Percentiles rank a stretch among this genome's conserved stretches.
These are phyloP conservation scores for Taphrina confusa DNA, from an alignment of 1,139 yeast species.

Conservation along the genomic window DNA sequence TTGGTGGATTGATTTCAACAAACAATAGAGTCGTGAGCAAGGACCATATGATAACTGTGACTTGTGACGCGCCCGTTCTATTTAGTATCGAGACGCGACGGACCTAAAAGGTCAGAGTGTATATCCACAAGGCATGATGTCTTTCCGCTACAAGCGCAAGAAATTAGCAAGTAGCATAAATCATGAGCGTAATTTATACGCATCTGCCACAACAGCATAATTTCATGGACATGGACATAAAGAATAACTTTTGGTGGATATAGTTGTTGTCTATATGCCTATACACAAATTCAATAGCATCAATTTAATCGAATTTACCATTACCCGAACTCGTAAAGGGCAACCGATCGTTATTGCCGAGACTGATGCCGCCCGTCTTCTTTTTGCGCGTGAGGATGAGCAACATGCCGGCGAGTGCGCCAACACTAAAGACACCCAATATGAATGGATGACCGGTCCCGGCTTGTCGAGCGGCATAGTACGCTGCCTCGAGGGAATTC, in stretches of 20 bases:
- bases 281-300: background rate
- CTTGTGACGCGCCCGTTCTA: constrained; percentile 18
- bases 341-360: constrained; percentile 1
- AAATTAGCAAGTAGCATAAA: too few species aligned
- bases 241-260: background rate
- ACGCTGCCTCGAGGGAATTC: constrained; percentile 36
- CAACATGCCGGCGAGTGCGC: constrained; percentile 7
- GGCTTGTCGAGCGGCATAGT: constrained; percentile 29
- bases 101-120: too few species aligned
- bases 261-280: background rate
- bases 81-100: constrained; percentile 20
- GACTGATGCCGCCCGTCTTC: background rate
- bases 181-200: too few species aligned
- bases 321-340: background rate
- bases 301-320: constrained; percentile 8
- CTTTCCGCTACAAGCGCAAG: too few species aligned
- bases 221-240: background rate
- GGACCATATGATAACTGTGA: background rate
- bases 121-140: too few species aligned
- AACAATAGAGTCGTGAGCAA: constrained; percentile 24
- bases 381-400: constrained; percentile 19
- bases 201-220: too few species aligned
- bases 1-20: constrained; percentile 22
- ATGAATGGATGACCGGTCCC: constrained; percentile 29
- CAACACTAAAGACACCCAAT: background rate